Percentiles rank a stretch among this genome's conserved stretches.
These are phyloP conservation scores for Xerocomus minutiporus DNA, from an alignment of 1,284 basidiomycete species.

Conservation along the genomic window DNA sequence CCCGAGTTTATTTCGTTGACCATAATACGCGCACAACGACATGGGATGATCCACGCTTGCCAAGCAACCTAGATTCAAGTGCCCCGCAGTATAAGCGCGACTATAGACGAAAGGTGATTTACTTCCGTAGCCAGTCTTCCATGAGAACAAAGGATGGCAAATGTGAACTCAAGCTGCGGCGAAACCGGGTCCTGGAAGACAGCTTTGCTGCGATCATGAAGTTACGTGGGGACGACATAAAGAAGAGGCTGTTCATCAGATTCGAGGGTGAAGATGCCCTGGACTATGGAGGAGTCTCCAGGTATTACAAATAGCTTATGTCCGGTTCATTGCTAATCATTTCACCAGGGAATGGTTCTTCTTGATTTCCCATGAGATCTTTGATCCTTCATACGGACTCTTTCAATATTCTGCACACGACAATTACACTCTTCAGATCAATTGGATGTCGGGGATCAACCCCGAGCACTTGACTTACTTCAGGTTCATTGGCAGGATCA, in stretches of 20 bases:
- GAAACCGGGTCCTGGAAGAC: conserved; percentile 94
- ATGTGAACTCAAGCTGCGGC: conserved; percentile 93
- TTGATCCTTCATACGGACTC: conserved; percentile 98
- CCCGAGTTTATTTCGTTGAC: conserved; percentile 74
- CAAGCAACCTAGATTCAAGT: conserved; percentile 75
- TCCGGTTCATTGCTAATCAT: conserved; percentile 2
- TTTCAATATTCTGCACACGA: conserved; percentile 99
- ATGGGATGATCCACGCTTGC: conserved; percentile 74
- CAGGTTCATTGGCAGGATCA: conserved; percentile 95
- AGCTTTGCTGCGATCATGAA: conserved; percentile 96
- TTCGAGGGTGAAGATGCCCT: conserved; percentile 98
- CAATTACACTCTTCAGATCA: conserved; percentile 98
- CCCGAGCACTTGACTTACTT: conserved; percentile 99
- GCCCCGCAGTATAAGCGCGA: conserved; percentile 99
- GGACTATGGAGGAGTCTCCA: conserved; percentile 96
- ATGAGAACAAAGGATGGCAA: conserved; percentile 87
- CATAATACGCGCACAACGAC: conserved; percentile 76
- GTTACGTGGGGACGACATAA: conserved; percentile 89
- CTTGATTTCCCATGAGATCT: conserved; percentile 97
- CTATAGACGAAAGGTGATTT: conserved; percentile 97
- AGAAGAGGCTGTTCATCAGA: conserved; percentile 97
- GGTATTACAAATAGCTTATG: conserved; percentile 44
- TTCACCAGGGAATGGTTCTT: conserved; percentile 94
- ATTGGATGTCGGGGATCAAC: conserved; percentile 96
- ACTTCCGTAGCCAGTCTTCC: conserved; percentile 97